Evolutionary conservation across 805 yeast species (phyloP).

Genomic region (Monosporozyma yasuniensis): DNA sequence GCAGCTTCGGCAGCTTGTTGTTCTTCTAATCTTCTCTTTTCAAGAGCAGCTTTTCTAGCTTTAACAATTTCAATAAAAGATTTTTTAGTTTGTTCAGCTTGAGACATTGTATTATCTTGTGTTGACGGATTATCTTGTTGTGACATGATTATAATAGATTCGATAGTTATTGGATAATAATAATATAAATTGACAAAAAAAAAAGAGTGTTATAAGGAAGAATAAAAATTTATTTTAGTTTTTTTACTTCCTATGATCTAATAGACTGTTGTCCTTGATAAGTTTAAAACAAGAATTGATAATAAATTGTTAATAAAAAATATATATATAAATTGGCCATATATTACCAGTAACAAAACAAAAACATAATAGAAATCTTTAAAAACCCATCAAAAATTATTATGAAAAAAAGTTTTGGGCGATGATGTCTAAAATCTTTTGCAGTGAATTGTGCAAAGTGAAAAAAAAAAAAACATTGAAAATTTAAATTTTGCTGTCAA

Average conservation of each 20-base stretch:
- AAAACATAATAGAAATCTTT: neutral
- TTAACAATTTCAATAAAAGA: conserved; percentile 25
- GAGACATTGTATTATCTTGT: neutral
- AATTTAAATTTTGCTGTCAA: too few relatives aligned
- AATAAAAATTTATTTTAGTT: too few relatives aligned
- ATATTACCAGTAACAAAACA: too few relatives aligned
- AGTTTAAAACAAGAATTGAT: too few relatives aligned
- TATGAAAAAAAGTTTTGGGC: neutral
- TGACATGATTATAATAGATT: too few relatives aligned
- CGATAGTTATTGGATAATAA: too few relatives aligned
- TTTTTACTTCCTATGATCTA: neutral
- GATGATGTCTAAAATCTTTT: neutral
- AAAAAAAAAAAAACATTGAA: neutral
- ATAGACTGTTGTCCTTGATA: neutral
- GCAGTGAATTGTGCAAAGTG: neutral
- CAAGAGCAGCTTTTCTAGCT: conserved; percentile 24
- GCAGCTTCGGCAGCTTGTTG: conserved; percentile 3
- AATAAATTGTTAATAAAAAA: too few relatives aligned
- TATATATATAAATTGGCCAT: too few relatives aligned
- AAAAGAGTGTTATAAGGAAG: neutral
- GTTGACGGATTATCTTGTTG: neutral
- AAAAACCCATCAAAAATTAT: too few relatives aligned
- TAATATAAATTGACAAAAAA: too few relatives aligned
- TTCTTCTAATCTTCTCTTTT: conserved; percentile 19
- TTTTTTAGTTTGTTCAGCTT: conserved; percentile 19